These are phyloP conservation scores for Acer saccharum DNA, from an alignment of 345 rosid species.

Conservation along the genomic window DNA sequence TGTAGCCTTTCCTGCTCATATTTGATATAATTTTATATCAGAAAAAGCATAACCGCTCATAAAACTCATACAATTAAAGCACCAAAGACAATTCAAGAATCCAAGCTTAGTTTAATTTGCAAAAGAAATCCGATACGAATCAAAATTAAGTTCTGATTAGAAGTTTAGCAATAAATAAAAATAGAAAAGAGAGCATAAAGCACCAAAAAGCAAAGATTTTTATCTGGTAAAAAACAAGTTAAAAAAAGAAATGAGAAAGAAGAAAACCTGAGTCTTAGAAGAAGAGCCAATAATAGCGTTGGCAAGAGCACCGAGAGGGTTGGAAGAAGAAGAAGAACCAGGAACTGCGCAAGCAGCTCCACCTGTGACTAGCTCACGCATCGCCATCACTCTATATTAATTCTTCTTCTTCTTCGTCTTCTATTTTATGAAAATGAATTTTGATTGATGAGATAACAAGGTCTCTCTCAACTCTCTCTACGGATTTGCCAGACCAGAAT, in stretches of 20 bases:
- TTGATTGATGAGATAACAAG: background rate
- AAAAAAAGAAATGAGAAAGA: slow-evolving; percentile 12
- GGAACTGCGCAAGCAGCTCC: slow-evolving; percentile 97
- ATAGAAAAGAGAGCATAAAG: slow-evolving; percentile 11
- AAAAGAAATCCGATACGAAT: background rate
- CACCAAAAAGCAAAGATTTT: background rate
- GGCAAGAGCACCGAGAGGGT: slow-evolving; percentile 93
- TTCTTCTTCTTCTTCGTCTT: background rate
- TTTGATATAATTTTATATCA: background rate
- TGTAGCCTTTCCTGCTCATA: slow-evolving; percentile 73
- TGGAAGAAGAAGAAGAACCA: slow-evolving; percentile 87
- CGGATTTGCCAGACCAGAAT: background rate
- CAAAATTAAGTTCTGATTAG: background rate
- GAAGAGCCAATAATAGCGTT: slow-evolving; percentile 90
- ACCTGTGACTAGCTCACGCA: slow-evolving; percentile 91
- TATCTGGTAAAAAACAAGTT: background rate
- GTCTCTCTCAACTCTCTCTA: background rate
- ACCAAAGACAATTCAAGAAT: background rate
- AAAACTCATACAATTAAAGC: background rate
- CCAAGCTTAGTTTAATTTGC: background rate
- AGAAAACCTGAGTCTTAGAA: slow-evolving; percentile 77
- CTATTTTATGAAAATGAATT: too few species aligned
- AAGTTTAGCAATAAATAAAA: background rate
- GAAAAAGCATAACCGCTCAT: background rate
- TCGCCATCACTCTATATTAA: slow-evolving; percentile 63